These are phyloP conservation scores for Penicillium chermesinum DNA, from an alignment of 495 filamentous ascomycete genomes.

Conservation along the genomic window DNA sequence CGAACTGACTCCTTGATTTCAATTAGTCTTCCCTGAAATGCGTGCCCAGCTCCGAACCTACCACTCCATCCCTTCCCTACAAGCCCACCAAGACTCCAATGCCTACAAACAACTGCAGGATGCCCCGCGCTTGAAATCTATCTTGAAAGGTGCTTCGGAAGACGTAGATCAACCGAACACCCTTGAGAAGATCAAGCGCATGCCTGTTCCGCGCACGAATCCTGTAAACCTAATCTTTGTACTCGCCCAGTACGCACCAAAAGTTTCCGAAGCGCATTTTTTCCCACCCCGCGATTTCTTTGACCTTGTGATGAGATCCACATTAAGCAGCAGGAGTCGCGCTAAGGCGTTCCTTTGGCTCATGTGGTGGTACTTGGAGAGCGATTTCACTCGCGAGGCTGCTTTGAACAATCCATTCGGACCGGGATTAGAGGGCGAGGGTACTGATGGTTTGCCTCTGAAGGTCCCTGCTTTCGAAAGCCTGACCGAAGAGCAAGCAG, in stretches of 20 bases:
- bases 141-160: slow-evolving; percentile 93
- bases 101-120: slow-evolving; percentile 98
- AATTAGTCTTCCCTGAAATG: slow-evolving; percentile 96
- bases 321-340: slow-evolving; percentile 74
- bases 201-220: slow-evolving; percentile 75
- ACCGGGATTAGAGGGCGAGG: slow-evolving; percentile 57
- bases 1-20: slow-evolving; percentile 28
- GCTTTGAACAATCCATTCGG: slow-evolving; percentile 89
- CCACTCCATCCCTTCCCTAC: slow-evolving; percentile 93
- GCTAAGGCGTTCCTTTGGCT: slow-evolving; percentile 92
- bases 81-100: slow-evolving; percentile 90
- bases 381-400: slow-evolving; percentile 79
- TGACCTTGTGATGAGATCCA: slow-evolving; percentile 87
- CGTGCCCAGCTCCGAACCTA: slow-evolving; percentile 96
- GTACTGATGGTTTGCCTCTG: slow-evolving; percentile 59
- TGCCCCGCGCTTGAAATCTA: slow-evolving; percentile 92
- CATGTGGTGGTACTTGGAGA: slow-evolving; percentile 99
- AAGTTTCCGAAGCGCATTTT: slow-evolving; percentile 91
- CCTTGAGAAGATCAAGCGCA: slow-evolving; percentile 70
- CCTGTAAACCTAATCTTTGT: slow-evolving; percentile 97
- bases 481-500: slow-evolving; percentile 71
- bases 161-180: slow-evolving; percentile 83
- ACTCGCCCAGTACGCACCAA: slow-evolving; percentile 82
- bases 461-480: slow-evolving; percentile 78
- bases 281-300: slow-evolving; percentile 83